Base-by-base conservation (phyloP, 306 rosid genomes). In the Acacia crassicarpa region DNA sequence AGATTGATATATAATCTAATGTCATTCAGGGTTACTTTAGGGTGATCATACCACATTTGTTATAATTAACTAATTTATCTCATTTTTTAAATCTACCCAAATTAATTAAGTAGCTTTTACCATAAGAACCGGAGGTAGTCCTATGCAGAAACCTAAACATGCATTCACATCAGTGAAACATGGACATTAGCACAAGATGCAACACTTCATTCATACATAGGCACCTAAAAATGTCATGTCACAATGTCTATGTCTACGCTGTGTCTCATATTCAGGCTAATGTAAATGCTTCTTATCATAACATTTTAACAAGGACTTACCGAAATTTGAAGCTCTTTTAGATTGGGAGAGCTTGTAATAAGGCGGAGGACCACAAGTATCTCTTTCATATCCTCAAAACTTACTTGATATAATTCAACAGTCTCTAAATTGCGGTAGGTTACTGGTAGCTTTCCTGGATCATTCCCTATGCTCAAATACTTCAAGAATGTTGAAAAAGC, bases 351-450 rank as follows among this genome's bases (percentile, higher is more conserved):
- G 86, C 84, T 93, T 15, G 89, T 89, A 76, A 96, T 88, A 94
- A 96, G 83, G 78, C 82, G 90, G 86, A 96, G 94, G 87, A 93
- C 90, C 15, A 96, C 98, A 40, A 88, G 86, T 79, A 94, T 89
- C 92, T 96, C 99, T 56, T 89, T 92, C 89, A 81, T 89, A 87
- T 96, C 99, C 84, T 93, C 99, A 77, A 96, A 96, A 87, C 93
- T 88, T 78, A 96, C 99, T 91, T 92, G 94, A 87, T 85, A 74
- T 86, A 96, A 84, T 86, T 91, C 97, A 49, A 96, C 76, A 67
- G 80, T 86, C 91, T 86, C 89, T 86, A 96, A 83, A 74, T 84
- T 81, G 83, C 77, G 81, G 85, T 91, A 94, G 22, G 86, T 86
- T 77, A 90, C 67, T 22, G 92, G 80, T 77, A 53, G 87, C 56